These are phyloP conservation scores for Tolypocladium ovalisporum DNA, from an alignment of 2,329 filamentous ascomycete species.

Conservation along the genomic window DNA sequence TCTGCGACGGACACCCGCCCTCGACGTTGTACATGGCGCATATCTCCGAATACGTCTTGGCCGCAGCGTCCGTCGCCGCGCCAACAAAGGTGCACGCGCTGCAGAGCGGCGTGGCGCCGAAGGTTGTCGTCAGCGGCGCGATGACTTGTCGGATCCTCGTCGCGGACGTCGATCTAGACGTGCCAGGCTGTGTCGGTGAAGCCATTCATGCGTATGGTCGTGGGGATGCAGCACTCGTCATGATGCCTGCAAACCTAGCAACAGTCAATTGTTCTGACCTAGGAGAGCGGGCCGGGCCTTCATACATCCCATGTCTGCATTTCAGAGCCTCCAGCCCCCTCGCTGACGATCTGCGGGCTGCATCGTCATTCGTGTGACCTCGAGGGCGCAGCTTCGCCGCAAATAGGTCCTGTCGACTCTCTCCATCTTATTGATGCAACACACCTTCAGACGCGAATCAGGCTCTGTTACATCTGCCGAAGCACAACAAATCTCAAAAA, in stretches of 20 bases:
- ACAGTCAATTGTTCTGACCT: background rate
- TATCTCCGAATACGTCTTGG: background rate
- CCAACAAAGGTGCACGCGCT: background rate
- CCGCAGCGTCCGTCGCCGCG: conserved; percentile 1
- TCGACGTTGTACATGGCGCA: background rate
- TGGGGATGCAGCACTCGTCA: background rate
- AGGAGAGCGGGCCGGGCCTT: background rate
- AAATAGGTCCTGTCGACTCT: background rate
- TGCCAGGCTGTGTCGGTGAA: background rate
- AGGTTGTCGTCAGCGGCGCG: background rate
- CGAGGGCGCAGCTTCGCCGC: background rate
- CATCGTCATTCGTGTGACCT: background rate
- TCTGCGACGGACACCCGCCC: background rate
- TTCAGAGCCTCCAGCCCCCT: background rate
- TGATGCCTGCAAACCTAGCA: background rate
- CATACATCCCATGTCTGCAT: background rate
- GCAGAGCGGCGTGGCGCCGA: background rate
- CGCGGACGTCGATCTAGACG: background rate
- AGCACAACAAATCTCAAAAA: background rate
- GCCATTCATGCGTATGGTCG: background rate
- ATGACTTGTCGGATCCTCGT: background rate
- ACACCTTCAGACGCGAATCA: background rate
- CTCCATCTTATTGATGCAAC: background rate
- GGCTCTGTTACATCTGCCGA: background rate
- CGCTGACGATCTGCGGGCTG: background rate